Base-by-base conservation (phyloP, 192 early-diverging fungal genomes). In the Geranomyces variabilis region DNA sequence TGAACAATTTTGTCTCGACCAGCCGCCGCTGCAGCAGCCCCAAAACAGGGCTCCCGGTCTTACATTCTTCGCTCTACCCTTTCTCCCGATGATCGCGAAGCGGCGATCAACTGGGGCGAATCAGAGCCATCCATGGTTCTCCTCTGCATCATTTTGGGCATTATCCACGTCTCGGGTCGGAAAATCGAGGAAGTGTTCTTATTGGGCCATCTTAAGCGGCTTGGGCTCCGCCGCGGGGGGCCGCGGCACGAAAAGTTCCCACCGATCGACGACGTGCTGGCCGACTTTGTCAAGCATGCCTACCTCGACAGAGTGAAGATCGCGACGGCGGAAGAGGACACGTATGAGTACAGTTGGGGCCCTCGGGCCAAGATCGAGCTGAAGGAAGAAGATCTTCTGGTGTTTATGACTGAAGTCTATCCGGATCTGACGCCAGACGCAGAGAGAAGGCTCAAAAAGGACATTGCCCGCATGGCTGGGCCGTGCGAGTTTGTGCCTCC, bases 351-450 rank as follows among this genome's bases (percentile, higher is more conserved):
- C 62, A 68, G 65, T 7, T 88, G 87, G 87, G 89, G 89, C 22
- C 83, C 87, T 47, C 65, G 87, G 33, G 81, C 88, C 33, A 90
- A 83, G 59, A 67, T 84, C 0, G 89, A 91, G 69, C 51, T 89
- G 0, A 73, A 80, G 30, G 81, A 85, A 56, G 64, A 78, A 47
- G 83, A 83, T 26, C 61, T 90, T 26, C 73, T 85, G 21, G 70
- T 78, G 14, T 88, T 91, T 61, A 85, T 91, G 26, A 62, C 79
- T 34, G 77, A 72, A 45, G 57, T 63, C 30, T 75, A 75, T 36
- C 56, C 65, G 47, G 73, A 69, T 53, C 41, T 75, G 57, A 49
- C 49, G 9, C 29, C 34, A 15, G 56, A 44, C 28, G 73, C 47
- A 21, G 13, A 33, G 21, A 17, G 7, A 29, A 15, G 73, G 57